phyloP scores from a whole-genome alignment of 208 protist species.

The Leishmania mexicana region DNA sequence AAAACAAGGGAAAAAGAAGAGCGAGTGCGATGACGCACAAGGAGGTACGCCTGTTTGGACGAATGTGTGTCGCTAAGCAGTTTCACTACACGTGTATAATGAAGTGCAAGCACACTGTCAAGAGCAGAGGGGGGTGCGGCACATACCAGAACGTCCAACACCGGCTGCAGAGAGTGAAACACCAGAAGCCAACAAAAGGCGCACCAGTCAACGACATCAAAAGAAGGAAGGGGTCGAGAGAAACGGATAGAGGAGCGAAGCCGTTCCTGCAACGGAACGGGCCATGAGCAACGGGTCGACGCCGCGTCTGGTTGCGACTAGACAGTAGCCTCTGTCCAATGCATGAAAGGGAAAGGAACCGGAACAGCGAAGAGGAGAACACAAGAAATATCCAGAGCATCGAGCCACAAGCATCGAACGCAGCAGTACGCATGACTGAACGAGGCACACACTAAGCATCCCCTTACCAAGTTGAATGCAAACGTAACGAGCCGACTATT shows the following conservation, averaged over 20 bases:
- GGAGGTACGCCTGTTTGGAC: background rate
- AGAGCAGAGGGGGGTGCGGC: background rate
- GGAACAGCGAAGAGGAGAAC: background rate
- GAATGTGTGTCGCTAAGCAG: conserved; percentile 1
- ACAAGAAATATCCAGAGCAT: background rate
- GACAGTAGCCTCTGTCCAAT: background rate
- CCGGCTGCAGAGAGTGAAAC: background rate
- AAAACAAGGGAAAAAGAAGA: background rate
- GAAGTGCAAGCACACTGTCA: conserved; percentile 13
- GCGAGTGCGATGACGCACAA: background rate
- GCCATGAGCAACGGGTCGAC: background rate
- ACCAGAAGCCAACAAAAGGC: conserved; percentile 15
- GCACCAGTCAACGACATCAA: background rate
- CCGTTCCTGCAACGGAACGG: background rate
- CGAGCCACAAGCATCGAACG: background rate
- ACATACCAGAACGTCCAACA: background rate
- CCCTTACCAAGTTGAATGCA: background rate
- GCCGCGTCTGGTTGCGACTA: background rate
- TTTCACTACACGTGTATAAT: background rate
- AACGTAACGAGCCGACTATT: too few species aligned
- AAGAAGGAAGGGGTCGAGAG: background rate
- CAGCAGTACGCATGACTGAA: background rate
- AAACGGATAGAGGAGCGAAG: background rate
- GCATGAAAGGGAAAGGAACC: background rate
- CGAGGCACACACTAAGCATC: background rate